Conservation (phyloP, 2,329 filamentous ascomycete genomes). For the Ophiosphaerella korrae region DNA sequence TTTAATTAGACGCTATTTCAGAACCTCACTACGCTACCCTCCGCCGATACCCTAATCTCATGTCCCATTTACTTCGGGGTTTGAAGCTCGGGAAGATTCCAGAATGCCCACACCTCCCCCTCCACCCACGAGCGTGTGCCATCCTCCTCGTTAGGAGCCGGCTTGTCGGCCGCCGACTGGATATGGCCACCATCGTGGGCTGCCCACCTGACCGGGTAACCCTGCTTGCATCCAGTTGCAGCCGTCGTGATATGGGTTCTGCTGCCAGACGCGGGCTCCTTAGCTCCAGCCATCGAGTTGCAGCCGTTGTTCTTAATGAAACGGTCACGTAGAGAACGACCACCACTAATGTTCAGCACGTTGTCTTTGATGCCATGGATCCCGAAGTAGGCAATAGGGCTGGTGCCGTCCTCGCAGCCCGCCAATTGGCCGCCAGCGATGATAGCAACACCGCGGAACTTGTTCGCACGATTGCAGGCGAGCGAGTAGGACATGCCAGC, state of each 20-base stretch:
- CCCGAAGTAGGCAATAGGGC: conserved; percentile 37
- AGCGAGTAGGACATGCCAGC: conserved; percentile 50
- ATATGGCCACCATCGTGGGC: conserved; percentile 16
- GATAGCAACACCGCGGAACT: conserved; percentile 48
- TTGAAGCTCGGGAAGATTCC: neutral
- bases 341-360: conserved; percentile 42
- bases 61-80: too few species aligned
- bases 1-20: too few species aligned
- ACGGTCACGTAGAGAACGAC: conserved; percentile 45
- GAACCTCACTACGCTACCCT: too few species aligned
- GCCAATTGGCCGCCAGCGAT: conserved; percentile 19
- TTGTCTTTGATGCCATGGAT: conserved; percentile 48
- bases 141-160: conserved; percentile 21
- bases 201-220: conserved; percentile 43
- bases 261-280: conserved; percentile 19
- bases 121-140: conserved; percentile 6
- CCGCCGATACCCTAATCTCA: too few species aligned
- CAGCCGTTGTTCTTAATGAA: conserved; percentile 48
- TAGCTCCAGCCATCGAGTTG: conserved; percentile 6
- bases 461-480: conserved; percentile 49
- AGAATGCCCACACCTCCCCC: conserved; percentile 8
- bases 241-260: conserved; percentile 16
- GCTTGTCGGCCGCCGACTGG: conserved; percentile 5
- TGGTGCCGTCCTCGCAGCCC: conserved; percentile 32
- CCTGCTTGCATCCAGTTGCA: conserved; percentile 30